These are phyloP conservation scores for Metschnikowia colocasiae DNA, from an alignment of 805 yeast species.

Conservation along the genomic window DNA sequence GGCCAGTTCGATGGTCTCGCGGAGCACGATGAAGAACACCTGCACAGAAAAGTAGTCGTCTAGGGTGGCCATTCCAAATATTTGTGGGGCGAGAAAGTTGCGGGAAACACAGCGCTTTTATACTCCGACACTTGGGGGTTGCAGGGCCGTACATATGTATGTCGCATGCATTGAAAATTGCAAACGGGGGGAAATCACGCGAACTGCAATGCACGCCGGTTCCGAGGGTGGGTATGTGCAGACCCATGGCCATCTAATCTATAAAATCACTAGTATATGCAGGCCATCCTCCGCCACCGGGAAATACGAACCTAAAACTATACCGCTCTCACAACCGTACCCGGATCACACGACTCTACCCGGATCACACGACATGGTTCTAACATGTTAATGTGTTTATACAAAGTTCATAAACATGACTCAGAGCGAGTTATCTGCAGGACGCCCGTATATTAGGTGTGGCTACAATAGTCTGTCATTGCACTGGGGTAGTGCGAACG, in stretches of 20 bases:
- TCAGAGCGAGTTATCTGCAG: too few relatives aligned
- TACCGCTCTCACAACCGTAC: too few relatives aligned
- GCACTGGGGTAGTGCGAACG: too few relatives aligned
- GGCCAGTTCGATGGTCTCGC: slow-evolving; percentile 22
- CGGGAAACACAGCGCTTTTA: not conserved
- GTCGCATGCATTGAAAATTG: not conserved
- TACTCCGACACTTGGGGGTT: not conserved
- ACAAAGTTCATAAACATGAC: too few relatives aligned
- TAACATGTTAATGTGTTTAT: too few relatives aligned
- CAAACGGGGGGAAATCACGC: not conserved
- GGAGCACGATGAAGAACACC: slow-evolving; percentile 19
- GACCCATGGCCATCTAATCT: not conserved
- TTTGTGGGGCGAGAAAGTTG: not conserved
- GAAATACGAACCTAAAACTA: too few relatives aligned
- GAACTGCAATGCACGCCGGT: not conserved
- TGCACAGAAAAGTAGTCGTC: slow-evolving; percentile 19
- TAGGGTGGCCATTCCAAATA: slow-evolving; percentile 10
- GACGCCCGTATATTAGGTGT: too few relatives aligned
- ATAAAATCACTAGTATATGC: not conserved
- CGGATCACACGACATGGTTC: too few relatives aligned
- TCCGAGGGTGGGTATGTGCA: not conserved
- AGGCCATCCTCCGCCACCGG: too few relatives aligned
- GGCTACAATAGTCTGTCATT: too few relatives aligned
- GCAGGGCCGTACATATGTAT: not conserved
- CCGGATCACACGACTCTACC: too few relatives aligned